Conservation (phyloP, 129 eudicot species). For the Pulicaria dysenterica region DNA sequence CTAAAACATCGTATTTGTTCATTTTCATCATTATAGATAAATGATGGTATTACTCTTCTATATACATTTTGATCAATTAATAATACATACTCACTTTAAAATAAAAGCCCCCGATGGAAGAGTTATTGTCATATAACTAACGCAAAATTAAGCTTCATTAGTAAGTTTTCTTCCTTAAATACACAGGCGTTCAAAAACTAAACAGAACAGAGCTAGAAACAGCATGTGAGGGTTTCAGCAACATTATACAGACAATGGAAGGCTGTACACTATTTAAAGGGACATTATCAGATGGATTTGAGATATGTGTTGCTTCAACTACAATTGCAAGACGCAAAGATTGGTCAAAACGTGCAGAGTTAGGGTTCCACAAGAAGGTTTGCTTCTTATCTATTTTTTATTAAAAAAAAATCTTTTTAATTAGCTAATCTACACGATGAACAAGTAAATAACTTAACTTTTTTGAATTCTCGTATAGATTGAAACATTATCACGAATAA, state of each 20-base stretch:
- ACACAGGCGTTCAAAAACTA: constrained; percentile 80
- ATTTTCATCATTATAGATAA: no score
- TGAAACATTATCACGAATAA: constrained; percentile 60
- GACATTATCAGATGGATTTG: constrained; percentile 78
- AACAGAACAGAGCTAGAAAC: constrained; percentile 71
- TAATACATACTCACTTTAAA: no score
- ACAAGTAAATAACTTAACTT: background rate
- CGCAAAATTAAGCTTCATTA: background rate
- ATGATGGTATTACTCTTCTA: no score
- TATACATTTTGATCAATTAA: no score
- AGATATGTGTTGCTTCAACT: constrained; percentile 75
- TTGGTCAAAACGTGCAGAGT: constrained; percentile 66
- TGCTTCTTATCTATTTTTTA: background rate
- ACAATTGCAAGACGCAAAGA: constrained; percentile 43
- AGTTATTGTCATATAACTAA: no score
- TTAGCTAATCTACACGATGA: background rate
- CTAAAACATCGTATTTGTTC: no score
- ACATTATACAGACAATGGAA: constrained; percentile 58
- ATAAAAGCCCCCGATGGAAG: no score
- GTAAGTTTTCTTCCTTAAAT: background rate
- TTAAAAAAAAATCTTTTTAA: background rate
- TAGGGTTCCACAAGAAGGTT: constrained; percentile 67
- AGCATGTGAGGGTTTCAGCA: constrained; percentile 92
- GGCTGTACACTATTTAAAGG: constrained; percentile 70
- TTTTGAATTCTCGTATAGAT: constrained; percentile 47